A percentile compares a stretch with the other conserved stretches of the same genome.
Conservation (phyloP, 2,329 filamentous ascomycete species). For the Fusarium globosum region DNA sequence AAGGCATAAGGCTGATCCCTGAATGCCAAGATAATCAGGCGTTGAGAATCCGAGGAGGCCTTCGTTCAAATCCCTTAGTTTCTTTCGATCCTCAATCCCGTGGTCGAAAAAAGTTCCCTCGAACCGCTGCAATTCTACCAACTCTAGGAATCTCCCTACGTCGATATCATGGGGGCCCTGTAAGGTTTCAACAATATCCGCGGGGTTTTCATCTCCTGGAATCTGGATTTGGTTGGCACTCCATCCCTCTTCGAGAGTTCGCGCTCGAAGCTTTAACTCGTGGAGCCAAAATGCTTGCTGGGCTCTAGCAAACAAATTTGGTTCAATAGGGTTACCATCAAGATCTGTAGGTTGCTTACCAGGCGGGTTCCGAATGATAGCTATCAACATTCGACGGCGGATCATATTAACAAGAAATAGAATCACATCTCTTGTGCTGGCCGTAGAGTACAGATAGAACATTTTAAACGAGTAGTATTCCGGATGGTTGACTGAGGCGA, state of each 20-base stretch:
- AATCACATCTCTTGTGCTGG: not conserved
- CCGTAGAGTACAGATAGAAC: too few species aligned
- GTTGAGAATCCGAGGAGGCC: too few species aligned
- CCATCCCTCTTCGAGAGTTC: fast-evolving
- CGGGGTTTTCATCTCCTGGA: not conserved
- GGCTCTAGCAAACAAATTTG: not conserved
- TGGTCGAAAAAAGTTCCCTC: not conserved
- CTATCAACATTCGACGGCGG: not conserved
- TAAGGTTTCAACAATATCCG: not conserved
- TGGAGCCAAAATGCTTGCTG: not conserved
- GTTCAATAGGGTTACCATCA: not conserved
- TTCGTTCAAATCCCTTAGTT: too few species aligned
- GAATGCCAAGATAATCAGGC: not conserved
- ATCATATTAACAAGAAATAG: not conserved
- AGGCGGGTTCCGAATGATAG: not conserved
- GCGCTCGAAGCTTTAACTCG: not conserved
- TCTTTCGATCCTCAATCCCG: not conserved
- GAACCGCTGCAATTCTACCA: not conserved
- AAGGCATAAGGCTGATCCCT: not conserved
- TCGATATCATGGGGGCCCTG: not conserved
- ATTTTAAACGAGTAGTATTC: not conserved
- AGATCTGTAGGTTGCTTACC: not conserved
- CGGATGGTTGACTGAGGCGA: not conserved
- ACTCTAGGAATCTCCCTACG: fast-evolving
- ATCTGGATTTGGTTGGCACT: not conserved